Percentiles rank a stretch among this genome's conserved stretches.
phyloP scores from a whole-genome alignment of 2,329 filamentous ascomycete genomes.

The Fusarium mangiferae region DNA sequence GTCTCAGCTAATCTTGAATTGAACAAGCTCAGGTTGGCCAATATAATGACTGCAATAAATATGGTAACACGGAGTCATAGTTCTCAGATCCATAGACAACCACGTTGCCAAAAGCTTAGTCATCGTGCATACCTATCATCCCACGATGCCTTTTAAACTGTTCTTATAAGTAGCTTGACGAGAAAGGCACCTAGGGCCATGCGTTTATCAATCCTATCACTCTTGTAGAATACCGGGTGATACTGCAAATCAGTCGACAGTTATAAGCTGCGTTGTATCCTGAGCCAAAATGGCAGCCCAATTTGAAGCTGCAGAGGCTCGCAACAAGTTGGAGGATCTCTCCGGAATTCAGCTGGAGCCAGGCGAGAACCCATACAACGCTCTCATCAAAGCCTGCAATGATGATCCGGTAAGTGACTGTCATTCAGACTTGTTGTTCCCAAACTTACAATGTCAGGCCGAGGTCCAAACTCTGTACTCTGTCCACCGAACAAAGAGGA shows the following conservation, averaged over 20 bases:
- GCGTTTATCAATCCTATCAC: no score
- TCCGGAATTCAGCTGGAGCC: constrained; percentile 61
- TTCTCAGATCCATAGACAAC: neutral
- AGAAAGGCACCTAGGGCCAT: neutral
- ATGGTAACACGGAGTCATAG: constrained; percentile 6
- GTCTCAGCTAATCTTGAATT: constrained; percentile 24
- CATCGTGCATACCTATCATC: constrained; percentile 21
- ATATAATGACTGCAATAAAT: neutral
- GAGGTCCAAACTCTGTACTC: constrained; percentile 79
- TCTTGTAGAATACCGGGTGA: neutral
- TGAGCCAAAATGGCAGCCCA: constrained; percentile 23
- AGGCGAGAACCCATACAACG: constrained; percentile 79
- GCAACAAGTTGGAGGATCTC: constrained; percentile 65
- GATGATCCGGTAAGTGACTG: constrained; percentile 68
- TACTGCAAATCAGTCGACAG: neutral
- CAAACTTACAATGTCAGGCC: constrained; percentile 54
- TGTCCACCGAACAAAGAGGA: constrained; percentile 78
- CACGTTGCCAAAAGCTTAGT: constrained; percentile 22
- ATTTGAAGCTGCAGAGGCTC: constrained; percentile 49
- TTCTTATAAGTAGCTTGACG: constrained; percentile 10
- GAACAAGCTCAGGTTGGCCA: constrained; percentile 9
- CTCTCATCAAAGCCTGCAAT: constrained; percentile 74
- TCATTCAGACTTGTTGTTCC: neutral
- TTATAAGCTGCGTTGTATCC: neutral
- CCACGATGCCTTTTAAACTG: neutral